Base-by-base conservation (phyloP, 371 early-diverging fungal genomes). In the Dentiscutata heterogama region DNA sequence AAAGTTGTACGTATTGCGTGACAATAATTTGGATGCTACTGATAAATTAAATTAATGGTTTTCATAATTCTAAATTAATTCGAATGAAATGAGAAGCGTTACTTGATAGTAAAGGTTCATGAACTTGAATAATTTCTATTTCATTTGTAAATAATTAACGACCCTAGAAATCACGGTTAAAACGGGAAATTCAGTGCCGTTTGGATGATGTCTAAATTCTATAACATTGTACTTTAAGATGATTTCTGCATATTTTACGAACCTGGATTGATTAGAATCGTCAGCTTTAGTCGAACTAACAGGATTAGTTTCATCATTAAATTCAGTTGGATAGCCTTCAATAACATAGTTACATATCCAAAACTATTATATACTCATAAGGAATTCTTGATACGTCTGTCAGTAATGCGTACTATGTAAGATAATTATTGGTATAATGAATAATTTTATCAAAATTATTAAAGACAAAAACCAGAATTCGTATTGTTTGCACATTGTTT, bases 321-420 rank as follows among this genome's bases (percentile, higher is more conserved):
- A 42, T 70, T 70, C 70, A 14, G 42, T 22, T 22, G 70, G 70
- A 39, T 39, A 46, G 22, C 42, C 42, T 70, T 70, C 70, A 46
- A 70, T 46, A 22, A 70, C 14, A 46, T 70, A 70, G 22, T 42
- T 42, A 70, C 7, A 42, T n/a, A 22, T n/a, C 18, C 18, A 25
- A 13, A 22, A n/a, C 46, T 22, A 6, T 70, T 42, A 16, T 8
- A 46, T 70, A 70, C 4, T 70, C 42, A 46, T 70, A 46, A 13
- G 70, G 70, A 10, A 70, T 10, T 13, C 0, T 11, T 14, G 70
- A 42, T 39, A 50, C 42, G 13, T 50, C 70, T 25, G 0, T 50
- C 22, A 27, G 42, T 46, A 42, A 46, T 56, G 56, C n/a, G 3
- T 0, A 20, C 0, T 56, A 3, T 4, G 6, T 13, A 3, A 16